A percentile compares a stretch with the other conserved stretches of the same genome.
Evolutionary conservation across 2,329 filamentous ascomycete species (phyloP).

Genomic region (Aureobasidium lini): DNA sequence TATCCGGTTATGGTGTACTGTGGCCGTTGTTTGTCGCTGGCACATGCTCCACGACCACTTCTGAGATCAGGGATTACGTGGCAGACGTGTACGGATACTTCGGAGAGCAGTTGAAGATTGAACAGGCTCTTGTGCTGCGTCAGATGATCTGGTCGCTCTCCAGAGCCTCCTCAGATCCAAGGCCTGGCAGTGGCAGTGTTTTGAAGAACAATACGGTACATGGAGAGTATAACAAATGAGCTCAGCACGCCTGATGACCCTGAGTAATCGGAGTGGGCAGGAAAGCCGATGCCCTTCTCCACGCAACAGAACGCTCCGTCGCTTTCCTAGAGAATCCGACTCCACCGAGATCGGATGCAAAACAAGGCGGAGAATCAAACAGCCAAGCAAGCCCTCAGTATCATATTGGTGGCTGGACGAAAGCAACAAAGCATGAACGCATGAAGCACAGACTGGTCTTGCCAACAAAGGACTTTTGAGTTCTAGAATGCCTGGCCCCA

Average conservation of each 20-base stretch:
- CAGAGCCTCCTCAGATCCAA: not conserved
- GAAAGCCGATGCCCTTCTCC: not conserved
- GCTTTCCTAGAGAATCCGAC: not conserved
- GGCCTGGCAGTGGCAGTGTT: not conserved
- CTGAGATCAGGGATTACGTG: not conserved
- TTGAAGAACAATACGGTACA: not conserved
- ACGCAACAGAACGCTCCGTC: no score
- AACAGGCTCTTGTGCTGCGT: not conserved
- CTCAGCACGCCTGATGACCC: no score
- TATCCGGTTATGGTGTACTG: not conserved
- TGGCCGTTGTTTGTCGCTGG: constrained; percentile 5
- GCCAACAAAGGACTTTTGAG: not conserved
- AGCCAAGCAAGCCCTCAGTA: not conserved
- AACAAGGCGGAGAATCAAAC: not conserved
- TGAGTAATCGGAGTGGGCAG: not conserved
- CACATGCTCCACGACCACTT: not conserved
- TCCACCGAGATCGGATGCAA: not conserved
- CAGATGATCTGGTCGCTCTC: not conserved
- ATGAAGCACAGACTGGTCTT: not conserved
- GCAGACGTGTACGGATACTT: not conserved
- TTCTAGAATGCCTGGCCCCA: no score
- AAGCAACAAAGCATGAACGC: not conserved
- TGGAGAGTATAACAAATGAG: not conserved
- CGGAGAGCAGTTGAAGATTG: constrained; percentile 1
- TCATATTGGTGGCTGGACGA: not conserved